A percentile compares a stretch with the other conserved stretches of the same genome.
Evolutionary conservation across 495 filamentous ascomycete species (phyloP).

Genomic region (Aspergillus homomorphus): DNA sequence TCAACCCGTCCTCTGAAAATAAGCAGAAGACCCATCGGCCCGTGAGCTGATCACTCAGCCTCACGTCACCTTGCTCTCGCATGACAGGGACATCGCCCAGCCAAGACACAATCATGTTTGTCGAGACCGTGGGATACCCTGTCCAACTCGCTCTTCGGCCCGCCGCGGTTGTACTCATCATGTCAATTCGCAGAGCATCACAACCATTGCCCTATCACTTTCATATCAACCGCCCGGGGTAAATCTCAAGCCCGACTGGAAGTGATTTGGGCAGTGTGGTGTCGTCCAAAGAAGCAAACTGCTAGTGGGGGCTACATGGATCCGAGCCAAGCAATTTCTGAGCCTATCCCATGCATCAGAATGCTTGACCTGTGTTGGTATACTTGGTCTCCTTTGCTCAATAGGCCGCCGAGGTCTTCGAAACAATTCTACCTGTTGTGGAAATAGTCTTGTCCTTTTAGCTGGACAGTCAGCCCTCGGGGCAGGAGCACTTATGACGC

Average conservation of each 20-base stretch:
- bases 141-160: background rate
- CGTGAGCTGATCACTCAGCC: background rate
- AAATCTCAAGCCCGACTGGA: background rate
- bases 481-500: background rate
- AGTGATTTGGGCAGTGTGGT: background rate
- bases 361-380: background rate
- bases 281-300: background rate
- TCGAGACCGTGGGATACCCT: background rate
- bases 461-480: background rate
- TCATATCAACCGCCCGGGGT: background rate
- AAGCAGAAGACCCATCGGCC: background rate
- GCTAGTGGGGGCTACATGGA: background rate
- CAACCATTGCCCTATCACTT: background rate
- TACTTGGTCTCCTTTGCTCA: background rate
- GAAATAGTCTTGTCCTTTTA: background rate
- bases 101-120: background rate
- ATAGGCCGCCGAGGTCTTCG: background rate
- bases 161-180: background rate
- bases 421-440: background rate
- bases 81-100: background rate
- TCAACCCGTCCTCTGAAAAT: background rate
- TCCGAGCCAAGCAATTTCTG: background rate
- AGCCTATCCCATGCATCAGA: background rate
- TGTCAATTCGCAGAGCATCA: background rate
- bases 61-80: background rate